Evolutionary conservation across 2,329 filamentous ascomycete species (phyloP).

Genomic region (Colletotrichum echinochloae): DNA sequence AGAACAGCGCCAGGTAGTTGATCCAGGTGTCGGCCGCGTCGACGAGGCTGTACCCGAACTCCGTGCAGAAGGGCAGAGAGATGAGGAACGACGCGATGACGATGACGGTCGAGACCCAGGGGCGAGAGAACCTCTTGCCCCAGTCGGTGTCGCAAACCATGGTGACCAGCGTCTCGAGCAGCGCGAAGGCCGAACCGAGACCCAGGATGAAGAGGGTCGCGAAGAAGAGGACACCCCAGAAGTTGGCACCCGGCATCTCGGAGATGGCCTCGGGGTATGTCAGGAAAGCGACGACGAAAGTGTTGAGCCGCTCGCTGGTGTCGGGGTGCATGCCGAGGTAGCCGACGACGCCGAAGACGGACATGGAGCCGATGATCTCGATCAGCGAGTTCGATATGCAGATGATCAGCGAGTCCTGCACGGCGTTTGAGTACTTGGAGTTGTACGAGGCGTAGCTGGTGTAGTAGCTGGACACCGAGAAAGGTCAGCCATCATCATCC

Average conservation of each 20-base stretch:
- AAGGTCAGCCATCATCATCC: slow-evolving; percentile 53
- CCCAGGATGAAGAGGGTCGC: slow-evolving; percentile 66
- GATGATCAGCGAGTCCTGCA: slow-evolving; percentile 66
- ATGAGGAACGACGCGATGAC: slow-evolving; percentile 60
- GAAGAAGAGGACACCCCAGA: slow-evolving; percentile 66
- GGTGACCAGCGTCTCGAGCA: slow-evolving; percentile 64
- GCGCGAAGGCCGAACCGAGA: slow-evolving; percentile 65
- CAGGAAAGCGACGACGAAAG: slow-evolving; percentile 66
- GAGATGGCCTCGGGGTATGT: slow-evolving; percentile 64
- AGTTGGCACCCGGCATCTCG: slow-evolving; percentile 67
- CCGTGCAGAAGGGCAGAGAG: slow-evolving; percentile 64
- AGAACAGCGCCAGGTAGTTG: slow-evolving; percentile 63
- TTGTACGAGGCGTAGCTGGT: slow-evolving; percentile 68
- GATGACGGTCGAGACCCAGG: slow-evolving; percentile 57
- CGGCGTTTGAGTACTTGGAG: slow-evolving; percentile 62
- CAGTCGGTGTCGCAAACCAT: slow-evolving; percentile 59
- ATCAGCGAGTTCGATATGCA: slow-evolving; percentile 65
- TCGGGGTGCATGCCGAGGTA: slow-evolving; percentile 50
- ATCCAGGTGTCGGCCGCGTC: slow-evolving; percentile 65
- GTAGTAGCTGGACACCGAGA: slow-evolving; percentile 62
- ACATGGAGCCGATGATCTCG: slow-evolving; percentile 58
- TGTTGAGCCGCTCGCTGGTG: slow-evolving; percentile 53
- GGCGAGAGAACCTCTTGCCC: slow-evolving; percentile 54
- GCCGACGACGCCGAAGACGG: slow-evolving; percentile 64
- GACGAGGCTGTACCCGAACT: slow-evolving; percentile 65